phyloP scores from a whole-genome alignment of 2,329 filamentous ascomycete genomes.

The Lasiodiplodia sp. region DNA sequence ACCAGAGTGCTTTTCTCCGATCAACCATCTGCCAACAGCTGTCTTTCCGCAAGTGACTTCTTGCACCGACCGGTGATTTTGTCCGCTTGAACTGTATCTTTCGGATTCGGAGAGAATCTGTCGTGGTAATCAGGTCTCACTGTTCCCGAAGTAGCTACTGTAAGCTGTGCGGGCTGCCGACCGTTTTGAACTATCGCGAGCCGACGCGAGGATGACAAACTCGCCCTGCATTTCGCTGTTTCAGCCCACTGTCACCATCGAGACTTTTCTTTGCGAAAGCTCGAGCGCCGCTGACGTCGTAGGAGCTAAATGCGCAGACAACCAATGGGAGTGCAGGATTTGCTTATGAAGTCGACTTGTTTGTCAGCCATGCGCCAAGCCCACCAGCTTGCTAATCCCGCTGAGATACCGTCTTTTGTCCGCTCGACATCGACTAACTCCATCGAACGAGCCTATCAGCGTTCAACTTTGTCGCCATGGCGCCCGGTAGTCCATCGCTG shows the following conservation, averaged over 20 bases:
- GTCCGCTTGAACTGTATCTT: neutral
- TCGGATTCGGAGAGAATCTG: neutral
- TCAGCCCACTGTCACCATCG: neutral
- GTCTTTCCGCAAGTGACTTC: neutral
- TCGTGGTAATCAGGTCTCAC: neutral
- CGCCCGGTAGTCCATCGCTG: neutral
- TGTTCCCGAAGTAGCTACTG: neutral
- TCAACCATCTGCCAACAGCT: neutral
- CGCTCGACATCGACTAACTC: constrained; percentile 1
- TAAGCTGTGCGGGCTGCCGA: neutral
- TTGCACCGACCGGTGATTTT: neutral
- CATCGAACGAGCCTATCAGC: neutral
- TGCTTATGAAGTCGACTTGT: neutral
- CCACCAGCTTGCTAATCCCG: constrained; percentile 12
- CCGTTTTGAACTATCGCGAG: neutral
- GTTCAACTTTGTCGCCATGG: neutral
- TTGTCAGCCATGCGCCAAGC: constrained; percentile 20
- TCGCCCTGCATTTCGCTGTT: neutral
- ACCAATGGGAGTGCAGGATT: neutral
- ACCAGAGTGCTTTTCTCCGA: neutral
- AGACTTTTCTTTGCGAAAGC: neutral
- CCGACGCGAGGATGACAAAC: neutral
- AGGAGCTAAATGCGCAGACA: neutral
- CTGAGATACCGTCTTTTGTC: constrained; percentile 21
- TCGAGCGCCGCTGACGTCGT: neutral